Conservation (phyloP, 768 basidiomycete species). For the Lepiota venenata region DNA sequence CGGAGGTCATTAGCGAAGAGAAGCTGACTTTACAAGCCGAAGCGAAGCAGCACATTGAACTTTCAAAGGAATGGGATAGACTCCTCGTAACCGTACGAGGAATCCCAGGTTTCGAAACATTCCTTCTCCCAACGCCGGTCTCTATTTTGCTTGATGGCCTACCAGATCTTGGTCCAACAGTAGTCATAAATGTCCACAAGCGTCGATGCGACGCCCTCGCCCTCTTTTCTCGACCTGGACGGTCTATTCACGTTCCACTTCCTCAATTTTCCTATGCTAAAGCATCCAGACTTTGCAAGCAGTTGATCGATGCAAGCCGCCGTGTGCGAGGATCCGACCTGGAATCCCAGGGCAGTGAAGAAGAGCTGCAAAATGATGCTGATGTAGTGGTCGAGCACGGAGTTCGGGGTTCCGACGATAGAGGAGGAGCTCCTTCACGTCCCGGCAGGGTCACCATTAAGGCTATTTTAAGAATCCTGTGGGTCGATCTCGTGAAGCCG, state of each 20-base stretch:
- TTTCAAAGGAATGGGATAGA: constrained; percentile 15
- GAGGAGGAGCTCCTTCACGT: too few species aligned
- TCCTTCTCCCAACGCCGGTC: constrained; percentile 11
- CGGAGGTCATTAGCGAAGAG: background rate
- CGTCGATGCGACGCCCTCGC: background rate
- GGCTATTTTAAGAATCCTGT: constrained; percentile 1
- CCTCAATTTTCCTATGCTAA: constrained; percentile 1
- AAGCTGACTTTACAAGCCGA: constrained; percentile 6
- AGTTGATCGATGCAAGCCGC: background rate
- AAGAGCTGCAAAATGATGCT: too few species aligned
- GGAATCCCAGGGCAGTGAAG: too few species aligned
- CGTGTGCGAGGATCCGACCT: too few species aligned
- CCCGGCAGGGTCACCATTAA: too few species aligned
- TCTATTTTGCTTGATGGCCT: background rate
- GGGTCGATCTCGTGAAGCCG: constrained; percentile 9
- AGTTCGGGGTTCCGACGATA: too few species aligned
- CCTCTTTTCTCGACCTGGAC: background rate
- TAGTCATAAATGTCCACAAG: constrained; percentile 7
- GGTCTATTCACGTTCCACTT: background rate
- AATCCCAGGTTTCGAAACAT: constrained; percentile 15
- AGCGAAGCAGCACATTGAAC: constrained; percentile 5
- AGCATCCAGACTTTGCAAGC: background rate
- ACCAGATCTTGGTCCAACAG: constrained; percentile 2
- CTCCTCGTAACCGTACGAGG: constrained; percentile 8
- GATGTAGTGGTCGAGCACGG: too few species aligned